Evolutionary conservation across 2,329 filamentous ascomycete species (phyloP).

Genomic region (Rasamsonia emersonii): DNA sequence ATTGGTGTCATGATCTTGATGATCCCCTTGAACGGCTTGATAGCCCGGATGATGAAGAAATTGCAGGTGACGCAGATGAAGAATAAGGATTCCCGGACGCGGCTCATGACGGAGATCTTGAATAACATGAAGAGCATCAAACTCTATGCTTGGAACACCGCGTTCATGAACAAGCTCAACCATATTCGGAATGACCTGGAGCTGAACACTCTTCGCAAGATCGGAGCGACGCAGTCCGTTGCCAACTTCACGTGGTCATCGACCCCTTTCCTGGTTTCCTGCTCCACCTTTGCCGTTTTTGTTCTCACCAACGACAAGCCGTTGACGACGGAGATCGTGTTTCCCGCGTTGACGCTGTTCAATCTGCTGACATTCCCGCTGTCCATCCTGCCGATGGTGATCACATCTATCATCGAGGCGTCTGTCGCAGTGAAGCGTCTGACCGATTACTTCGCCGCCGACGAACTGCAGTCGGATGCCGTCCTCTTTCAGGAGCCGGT

Average conservation of each 20-base stretch:
- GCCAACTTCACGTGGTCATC: conserved; percentile 98
- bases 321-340: conserved; percentile 88
- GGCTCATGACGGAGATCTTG: conserved; percentile 92
- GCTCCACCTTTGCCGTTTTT: conserved; percentile 90
- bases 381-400: conserved; percentile 92
- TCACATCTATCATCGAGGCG: conserved; percentile 90
- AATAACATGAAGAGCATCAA: conserved; percentile 99
- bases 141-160: conserved; percentile 92
- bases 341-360: conserved; percentile 86
- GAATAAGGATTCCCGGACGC: conserved; percentile 91
- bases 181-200: conserved; percentile 93
- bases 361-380: conserved; percentile 94
- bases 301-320: conserved; percentile 74
- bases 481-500: conserved; percentile 62
- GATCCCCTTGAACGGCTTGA: conserved; percentile 91
- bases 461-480: conserved; percentile 83
- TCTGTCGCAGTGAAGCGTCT: conserved; percentile 84
- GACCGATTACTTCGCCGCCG: conserved; percentile 73
- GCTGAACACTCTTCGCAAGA: conserved; percentile 89
- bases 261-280: conserved; percentile 94
- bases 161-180: conserved; percentile 96
- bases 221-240: conserved; percentile 85
- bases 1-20: conserved; percentile 93
- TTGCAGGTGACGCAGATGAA: conserved; percentile 97
- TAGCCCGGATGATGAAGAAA: conserved; percentile 86